phyloP scores from a whole-genome alignment of 2,329 filamentous ascomycete genomes.

The Pseudogymnoascus sp. region DNA sequence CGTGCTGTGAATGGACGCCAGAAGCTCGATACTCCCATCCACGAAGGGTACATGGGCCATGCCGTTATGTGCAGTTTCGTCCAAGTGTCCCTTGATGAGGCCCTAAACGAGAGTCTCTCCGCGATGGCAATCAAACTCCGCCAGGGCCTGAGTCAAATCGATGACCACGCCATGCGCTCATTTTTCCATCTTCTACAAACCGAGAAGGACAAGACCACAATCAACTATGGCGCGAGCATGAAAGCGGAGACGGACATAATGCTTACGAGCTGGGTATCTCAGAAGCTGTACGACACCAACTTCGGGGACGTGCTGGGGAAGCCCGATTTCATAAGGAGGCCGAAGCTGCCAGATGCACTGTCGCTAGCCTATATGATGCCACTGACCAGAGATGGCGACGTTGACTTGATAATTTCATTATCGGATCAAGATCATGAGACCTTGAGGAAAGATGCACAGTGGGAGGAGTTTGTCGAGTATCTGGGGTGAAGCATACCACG shows the following conservation, averaged over 20 bases:
- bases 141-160: background rate
- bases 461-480: background rate
- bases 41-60: constrained; percentile 3
- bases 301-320: background rate
- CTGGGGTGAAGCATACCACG: background rate
- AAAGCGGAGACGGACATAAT: background rate
- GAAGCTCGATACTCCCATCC: background rate
- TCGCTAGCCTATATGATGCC: constrained; percentile 4
- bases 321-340: background rate
- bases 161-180: background rate
- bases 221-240: background rate
- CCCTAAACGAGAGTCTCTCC: background rate
- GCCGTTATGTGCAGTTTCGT: background rate
- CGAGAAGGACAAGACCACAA: constrained; percentile 3
- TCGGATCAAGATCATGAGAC: background rate
- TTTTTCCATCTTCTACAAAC: background rate
- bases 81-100: background rate
- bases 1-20: background rate
- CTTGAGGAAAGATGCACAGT: background rate
- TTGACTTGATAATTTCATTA: background rate
- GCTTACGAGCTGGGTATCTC: background rate
- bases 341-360: background rate
- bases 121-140: background rate
- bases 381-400: background rate
- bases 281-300: background rate